Evolutionary conservation across 2,329 filamentous ascomycete genomes (phyloP), one percentile per base, ranked within the genome.

Genomic region (Trichoderma simmonsii): DNA sequence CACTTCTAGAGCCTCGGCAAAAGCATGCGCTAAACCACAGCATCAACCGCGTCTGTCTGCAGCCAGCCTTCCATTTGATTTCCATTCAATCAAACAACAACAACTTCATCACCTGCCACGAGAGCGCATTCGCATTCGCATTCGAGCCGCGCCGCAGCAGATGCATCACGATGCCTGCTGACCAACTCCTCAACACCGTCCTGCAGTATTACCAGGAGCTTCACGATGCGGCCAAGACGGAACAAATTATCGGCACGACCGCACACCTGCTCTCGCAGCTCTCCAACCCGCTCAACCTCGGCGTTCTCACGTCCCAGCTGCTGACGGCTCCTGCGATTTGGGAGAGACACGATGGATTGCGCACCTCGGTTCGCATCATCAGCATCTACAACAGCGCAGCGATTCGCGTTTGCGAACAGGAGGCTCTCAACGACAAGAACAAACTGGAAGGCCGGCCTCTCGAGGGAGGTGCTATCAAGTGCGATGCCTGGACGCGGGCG

Each of bases 211-310:
- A 86, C 78, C 87, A 87, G 78, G 85, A 87, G 74, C 80, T 85
- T 63, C 86, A 86, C 79, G 84, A 87, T 79, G 82, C 83, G 63
- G 78, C 80, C 69, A 84, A 84, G 75, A 87, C 85, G 28, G 84
- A 88, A 74, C 86, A 88, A 79, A 86, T 90, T 76, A 84, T 92
- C 77, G 89, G 87, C 74, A 91, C 90, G 59, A 92, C 91, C 18
- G 86, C 88, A 21, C 88, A 89, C 51, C 87, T 94, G 34, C 85
- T 95, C 70, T 88, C 90, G 18, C 88, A 88, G 63, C 88, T 94
- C 67, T 89, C 89, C 73, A 94, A 94, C 78, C 92, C 92, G 15
- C 86, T 93, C 71, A 95, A 95, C 80, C 85, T 94, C 77, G 88
- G 89, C 54, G 85, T 94, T 14, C 85, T 94, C 69, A 92, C 91